A percentile compares a stretch with the other conserved stretches of the same genome.
These are phyloP conservation scores for Wickerhamomyces chambardii DNA, from an alignment of 805 yeast genomes.

Conservation along the genomic window DNA sequence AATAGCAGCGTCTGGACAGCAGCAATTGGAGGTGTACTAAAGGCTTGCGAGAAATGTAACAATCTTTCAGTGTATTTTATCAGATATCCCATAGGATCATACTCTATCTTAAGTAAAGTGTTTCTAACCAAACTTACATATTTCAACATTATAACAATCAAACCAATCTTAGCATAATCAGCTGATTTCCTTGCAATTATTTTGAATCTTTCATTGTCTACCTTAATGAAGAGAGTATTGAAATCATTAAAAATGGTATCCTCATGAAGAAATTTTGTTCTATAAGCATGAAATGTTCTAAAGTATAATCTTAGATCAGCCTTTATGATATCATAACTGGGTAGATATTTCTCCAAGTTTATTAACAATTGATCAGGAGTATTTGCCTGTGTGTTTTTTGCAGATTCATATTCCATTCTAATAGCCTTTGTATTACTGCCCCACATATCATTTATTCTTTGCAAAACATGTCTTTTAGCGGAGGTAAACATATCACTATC, in stretches of 20 bases:
- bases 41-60: not conserved
- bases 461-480: not conserved
- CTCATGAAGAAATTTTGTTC: not conserved
- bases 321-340: not conserved
- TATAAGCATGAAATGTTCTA: not conserved
- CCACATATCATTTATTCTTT: not conserved
- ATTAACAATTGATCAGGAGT: not conserved
- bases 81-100: not conserved
- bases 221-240: no score
- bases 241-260: not conserved
- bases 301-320: no score
- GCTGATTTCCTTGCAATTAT: not conserved
- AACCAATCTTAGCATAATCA: not conserved
- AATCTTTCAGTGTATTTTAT: not conserved
- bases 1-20: not conserved
- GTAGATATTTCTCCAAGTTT: not conserved
- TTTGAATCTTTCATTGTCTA: not conserved
- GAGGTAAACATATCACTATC: not conserved
- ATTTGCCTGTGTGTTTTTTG: not conserved
- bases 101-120: not conserved
- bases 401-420: not conserved
- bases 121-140: not conserved
- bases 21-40: not conserved
- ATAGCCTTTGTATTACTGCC: not conserved
- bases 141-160: no score